Base-by-base conservation (phyloP, 148 eudicot species). In the Arbutus unedo region DNA sequence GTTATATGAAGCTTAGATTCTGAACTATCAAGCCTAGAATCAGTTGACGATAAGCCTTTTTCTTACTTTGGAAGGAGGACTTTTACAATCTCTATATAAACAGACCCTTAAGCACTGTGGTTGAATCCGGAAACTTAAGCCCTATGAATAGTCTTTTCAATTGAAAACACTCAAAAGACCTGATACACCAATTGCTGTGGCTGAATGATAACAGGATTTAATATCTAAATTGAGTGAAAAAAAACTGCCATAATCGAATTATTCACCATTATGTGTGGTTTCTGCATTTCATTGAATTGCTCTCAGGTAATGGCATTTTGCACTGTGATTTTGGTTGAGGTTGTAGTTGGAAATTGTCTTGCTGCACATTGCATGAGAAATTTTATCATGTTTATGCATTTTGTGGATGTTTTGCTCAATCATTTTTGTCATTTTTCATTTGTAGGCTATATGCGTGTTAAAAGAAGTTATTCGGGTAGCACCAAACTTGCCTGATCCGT, bases 401-500 rank as follows among this genome's bases (percentile, higher is more conserved):
- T 70, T 60, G 19, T 81, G 50, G 18, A 21, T 44, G 13, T 67
- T 64, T 41, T 49, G 71, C 21, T 54, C 70, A 51, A 60, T 68
- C 62, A 21, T 73, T 74, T 64, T 82, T 45, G 16, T 14, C 13
- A 73, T 44, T 60, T 74, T 56, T 82, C 60, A 82, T 45, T 74
- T 80, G 86, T 82, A 95, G 98, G 98, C 96, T 77, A 89, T 92
- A 77, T 66, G 79, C 38, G 68, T 92, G 75, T 83, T 92, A 87
- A 85, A 78, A 76, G 96, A 96, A 86, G 94, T 96, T 54, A 89
- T 96, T 80, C 91, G 80, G 77, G 81, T 91, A 62, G 93, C 94
- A 11, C 96, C 98, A 51, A 88, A 91, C 87, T 89, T 93, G 23
- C 90, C 94, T 51, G 98, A 93, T 85, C 91, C 98, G 16, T 96